Evolutionary conservation across 495 filamentous ascomycete species (phyloP), one percentile per base, ranked within the genome.

Genomic region (Stereocaulon alpinum): DNA sequence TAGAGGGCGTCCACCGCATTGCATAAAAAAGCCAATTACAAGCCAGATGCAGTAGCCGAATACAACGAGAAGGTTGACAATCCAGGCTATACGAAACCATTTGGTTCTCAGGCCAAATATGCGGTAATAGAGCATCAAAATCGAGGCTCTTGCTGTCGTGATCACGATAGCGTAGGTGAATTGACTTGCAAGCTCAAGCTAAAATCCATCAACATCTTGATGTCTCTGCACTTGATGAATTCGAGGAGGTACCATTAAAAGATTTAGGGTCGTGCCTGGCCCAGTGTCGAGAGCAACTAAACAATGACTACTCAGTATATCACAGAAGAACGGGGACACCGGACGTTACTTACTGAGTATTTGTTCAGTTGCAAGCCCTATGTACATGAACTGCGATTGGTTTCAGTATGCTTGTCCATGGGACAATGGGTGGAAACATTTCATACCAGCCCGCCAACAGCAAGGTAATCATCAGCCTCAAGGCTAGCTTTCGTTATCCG

Each of bases 81-180:
- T 61, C 62, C 62, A 64, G 12, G 34, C 29, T 47, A 56, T 45
- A 11, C 50, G 47, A n/a, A 64, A 64, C 58, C 58, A 60, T 15
- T 17, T 27, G 2, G 20, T 22, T 15, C 51, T 34, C 2, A 64
- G 58, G 15, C 45, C 40, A 50, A 67, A 67, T 45, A 67, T 54
- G 17, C 64, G 64, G 20, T 44, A 48, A 56, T 67, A 67, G 22
- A 67, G 55, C n/a, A 63, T 55, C 6, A 65, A 49, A 29, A 67
- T 55, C 1, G 63, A 66, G 4, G 58, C 42, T 4, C 56, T 55
- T 9, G 63, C 63, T 20, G 56, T 40, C 4, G 47, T 64, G 17
- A 55, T 60, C 22, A 47, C 29, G 30, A 61, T 27, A 18, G 2
- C 14, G 18, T 64, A 64, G 15, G 58, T 64, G 9, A 64, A 5